Base-by-base conservation (phyloP, 73 alveolate genomes). In the Effrenium voratum region DNA sequence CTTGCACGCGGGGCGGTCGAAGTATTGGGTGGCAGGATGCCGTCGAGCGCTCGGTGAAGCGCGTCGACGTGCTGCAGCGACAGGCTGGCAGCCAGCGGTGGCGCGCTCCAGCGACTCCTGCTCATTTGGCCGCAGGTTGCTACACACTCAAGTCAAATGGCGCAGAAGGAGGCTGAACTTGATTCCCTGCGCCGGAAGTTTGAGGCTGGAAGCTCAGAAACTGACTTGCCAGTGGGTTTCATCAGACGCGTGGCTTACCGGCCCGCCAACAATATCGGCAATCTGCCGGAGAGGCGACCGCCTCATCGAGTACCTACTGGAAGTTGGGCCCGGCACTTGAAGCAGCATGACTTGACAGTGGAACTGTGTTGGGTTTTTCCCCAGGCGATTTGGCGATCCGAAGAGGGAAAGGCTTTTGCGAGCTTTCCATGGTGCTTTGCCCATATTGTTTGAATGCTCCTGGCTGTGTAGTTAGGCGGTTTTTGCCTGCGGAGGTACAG, bases 341-440 rank as follows among this genome's bases (percentile, higher is more conserved):
- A 57, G 72, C 16, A 57, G 3, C 28, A 30, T 0, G 28, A 57
- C 72, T 57, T 22, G 40, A 8, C 13, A 38, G 50, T 72, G 10
- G 24, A 30, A 72, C 40, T 0, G 30, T 30, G 60, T 32, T 24
- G 59, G 75, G 36, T 16, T 15, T 28, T 34, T 72, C 49, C 46
- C 3, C 32, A 79, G 95, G 95, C 55, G 95, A 87, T 70, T 60
- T 87, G 95, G 95, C 95, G 1, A 72, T 87, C 19, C 63, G 95
- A 40, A 63, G 95, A 26, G 95, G 95, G n/a, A 87, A 87, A 66
- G 95, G 95, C 49, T 87, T 87, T 70, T 87, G 95, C 36, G 95
- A 87, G 43, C 95, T 87, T 38, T 59, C 84, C 83, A 87, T 87
- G 95, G 95, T 87, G 95, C 84, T n/a, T n/a, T n/a, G 38, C 60